These are phyloP conservation scores for Chiua sp. DNA, from an alignment of 1,284 basidiomycete genomes.

Conservation along the genomic window DNA sequence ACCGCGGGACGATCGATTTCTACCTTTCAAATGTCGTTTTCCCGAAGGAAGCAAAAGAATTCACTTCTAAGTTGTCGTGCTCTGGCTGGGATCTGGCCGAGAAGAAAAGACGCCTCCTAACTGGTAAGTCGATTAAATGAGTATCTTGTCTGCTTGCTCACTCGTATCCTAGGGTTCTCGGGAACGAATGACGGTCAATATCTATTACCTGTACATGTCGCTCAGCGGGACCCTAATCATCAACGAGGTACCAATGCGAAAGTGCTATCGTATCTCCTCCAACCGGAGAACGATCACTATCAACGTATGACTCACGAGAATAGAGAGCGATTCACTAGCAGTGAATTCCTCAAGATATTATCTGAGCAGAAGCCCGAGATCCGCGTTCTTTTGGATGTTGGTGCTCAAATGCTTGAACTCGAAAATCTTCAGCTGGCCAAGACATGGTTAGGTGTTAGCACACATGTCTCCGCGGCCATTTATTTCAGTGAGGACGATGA, in stretches of 20 bases:
- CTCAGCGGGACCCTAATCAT: constrained; percentile 46
- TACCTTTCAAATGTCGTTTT: constrained; percentile 53
- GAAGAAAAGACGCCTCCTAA: constrained; percentile 32
- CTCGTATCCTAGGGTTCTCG: constrained; percentile 53
- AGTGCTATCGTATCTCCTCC: constrained; percentile 51
- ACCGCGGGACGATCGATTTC: constrained; percentile 50
- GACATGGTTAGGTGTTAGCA: constrained; percentile 44
- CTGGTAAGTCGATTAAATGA: constrained; percentile 14
- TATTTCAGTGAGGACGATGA: constrained; percentile 53
- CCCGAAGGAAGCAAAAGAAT: constrained; percentile 53
- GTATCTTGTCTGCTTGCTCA: neutral
- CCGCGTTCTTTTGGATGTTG: constrained; percentile 57
- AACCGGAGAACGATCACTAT: constrained; percentile 48
- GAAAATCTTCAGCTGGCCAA: constrained; percentile 45
- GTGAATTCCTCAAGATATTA: constrained; percentile 40
- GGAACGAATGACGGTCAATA: constrained; percentile 61
- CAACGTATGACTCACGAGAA: constrained; percentile 27
- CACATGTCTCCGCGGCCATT: constrained; percentile 44
- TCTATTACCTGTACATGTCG: constrained; percentile 52
- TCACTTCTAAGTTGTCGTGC: constrained; percentile 49
- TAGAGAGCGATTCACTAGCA: constrained; percentile 32
- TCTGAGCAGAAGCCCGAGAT: constrained; percentile 41
- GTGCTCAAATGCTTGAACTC: constrained; percentile 61
- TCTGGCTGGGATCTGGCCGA: constrained; percentile 59
- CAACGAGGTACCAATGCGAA: constrained; percentile 57